Evolutionary conservation across 495 filamentous ascomycete genomes (phyloP), one percentile per base, ranked within the genome.

Genomic region (Neurospora africana): DNA sequence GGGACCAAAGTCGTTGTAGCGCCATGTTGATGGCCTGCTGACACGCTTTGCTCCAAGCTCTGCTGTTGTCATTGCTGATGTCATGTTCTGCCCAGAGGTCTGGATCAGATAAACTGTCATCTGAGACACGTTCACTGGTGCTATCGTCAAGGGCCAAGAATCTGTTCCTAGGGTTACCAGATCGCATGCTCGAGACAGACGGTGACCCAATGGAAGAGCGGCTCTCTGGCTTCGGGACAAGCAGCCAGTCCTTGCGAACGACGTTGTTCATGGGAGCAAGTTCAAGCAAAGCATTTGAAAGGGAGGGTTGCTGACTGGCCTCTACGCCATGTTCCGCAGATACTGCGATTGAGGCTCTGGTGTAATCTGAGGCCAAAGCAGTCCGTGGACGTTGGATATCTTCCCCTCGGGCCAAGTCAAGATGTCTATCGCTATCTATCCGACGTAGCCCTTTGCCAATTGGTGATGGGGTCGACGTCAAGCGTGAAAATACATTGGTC

Each of bases 51-150:
- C 37, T 73, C 76, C 76, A 79, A 0, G 9, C 4, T n/a, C 41
- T 71, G 7, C 68, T 65, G 5, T 61, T 68, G 4, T 58, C 68
- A 7, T 77, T 38, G 1, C 39, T 53, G 4, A 67, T 73, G 11
- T 68, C 73, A 2, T 69, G 38, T 5, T 72, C 76, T 8, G 72
- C 41, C 74, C 72, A 75, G 6, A 72, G 61, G 19, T 78, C 78
- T 11, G 74, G 74, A 13, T 80, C 78, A 6, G 78, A 80, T 40
- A 78, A 0, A 37, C 73, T 79, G 44, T 76, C 77, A 13, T 79
- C 75, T 0, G 78, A 77, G 40, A 73, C 37, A 2, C 11, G 10
- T 5, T 80, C 78, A 21, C 76, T 73, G 1, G 72, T 61, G 69
- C 76, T 78, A 30, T 76, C 73, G 21, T 74, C 72, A 15, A 68